Conservation (phyloP, 306 rosid genomes). For the Fragaria nilgerrensis region DNA sequence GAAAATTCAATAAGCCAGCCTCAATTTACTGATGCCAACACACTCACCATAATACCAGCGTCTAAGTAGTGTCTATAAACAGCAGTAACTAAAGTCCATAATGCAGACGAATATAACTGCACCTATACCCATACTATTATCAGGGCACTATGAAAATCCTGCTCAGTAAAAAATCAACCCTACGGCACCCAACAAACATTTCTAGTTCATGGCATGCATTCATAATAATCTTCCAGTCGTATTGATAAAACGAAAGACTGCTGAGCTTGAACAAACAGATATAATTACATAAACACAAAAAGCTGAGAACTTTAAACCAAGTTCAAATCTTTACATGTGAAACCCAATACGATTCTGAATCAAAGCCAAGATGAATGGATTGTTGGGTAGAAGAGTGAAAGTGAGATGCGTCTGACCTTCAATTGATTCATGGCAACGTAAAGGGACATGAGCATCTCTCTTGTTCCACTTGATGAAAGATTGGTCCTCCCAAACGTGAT, state of each 20-base stretch:
- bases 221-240: background rate
- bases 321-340: background rate
- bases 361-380: background rate
- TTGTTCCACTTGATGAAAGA: slow-evolving; percentile 87
- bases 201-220: background rate
- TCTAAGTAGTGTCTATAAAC: background rate
- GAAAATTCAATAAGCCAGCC: background rate
- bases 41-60: background rate
- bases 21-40: background rate
- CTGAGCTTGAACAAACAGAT: background rate
- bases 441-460: slow-evolving; percentile 78
- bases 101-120: too few relatives aligned
- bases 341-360: background rate
- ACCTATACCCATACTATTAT: too few relatives aligned
- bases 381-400: background rate
- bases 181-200: background rate
- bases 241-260: background rate
- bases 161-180: too few relatives aligned
- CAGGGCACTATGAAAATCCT: background rate
- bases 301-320: background rate
- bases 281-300: background rate
- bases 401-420: slow-evolving; percentile 49
- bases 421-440: slow-evolving; percentile 85
- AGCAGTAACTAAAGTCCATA: background rate
- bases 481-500: slow-evolving; percentile 87